These are phyloP conservation scores for Sugiyamaella mastotermitis DNA, from an alignment of 805 yeast species.

Conservation along the genomic window DNA sequence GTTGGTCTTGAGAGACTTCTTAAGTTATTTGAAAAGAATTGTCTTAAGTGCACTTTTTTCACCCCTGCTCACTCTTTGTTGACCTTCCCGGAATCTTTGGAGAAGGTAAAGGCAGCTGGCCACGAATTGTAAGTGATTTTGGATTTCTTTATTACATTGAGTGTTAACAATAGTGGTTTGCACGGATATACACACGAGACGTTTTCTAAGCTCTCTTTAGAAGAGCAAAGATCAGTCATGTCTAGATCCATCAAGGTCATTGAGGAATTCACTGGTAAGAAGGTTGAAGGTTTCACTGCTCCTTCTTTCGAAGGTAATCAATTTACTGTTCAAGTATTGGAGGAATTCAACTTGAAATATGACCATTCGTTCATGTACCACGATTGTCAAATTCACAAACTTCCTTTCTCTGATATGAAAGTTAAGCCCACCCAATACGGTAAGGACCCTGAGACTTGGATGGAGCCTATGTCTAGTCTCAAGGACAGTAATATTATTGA, in stretches of 20 bases:
- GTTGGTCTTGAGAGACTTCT: too few species aligned
- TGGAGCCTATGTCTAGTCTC: too few species aligned
- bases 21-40: too few species aligned
- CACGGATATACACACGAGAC: conserved; percentile 36
- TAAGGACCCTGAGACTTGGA: too few species aligned
- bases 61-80: too few species aligned
- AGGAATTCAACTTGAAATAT: conserved; percentile 33
- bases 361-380: conserved; percentile 34
- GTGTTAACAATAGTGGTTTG: conserved; percentile 22
- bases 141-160: not conserved
- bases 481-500: too few species aligned
- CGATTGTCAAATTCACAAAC: conserved; percentile 34
- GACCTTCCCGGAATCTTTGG: too few species aligned
- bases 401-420: too few species aligned
- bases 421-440: too few species aligned
- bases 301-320: conserved; percentile 36
- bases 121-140: too few species aligned
- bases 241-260: conserved; percentile 30
- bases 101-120: too few species aligned
- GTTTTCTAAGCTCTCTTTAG: conserved; percentile 31
- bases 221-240: conserved; percentile 31
- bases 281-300: conserved; percentile 33
- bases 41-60: too few species aligned
- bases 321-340: conserved; percentile 30
- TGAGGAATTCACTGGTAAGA: conserved; percentile 32